Conservation (phyloP, 148 eudicot species). For the Beta vulgaris region DNA sequence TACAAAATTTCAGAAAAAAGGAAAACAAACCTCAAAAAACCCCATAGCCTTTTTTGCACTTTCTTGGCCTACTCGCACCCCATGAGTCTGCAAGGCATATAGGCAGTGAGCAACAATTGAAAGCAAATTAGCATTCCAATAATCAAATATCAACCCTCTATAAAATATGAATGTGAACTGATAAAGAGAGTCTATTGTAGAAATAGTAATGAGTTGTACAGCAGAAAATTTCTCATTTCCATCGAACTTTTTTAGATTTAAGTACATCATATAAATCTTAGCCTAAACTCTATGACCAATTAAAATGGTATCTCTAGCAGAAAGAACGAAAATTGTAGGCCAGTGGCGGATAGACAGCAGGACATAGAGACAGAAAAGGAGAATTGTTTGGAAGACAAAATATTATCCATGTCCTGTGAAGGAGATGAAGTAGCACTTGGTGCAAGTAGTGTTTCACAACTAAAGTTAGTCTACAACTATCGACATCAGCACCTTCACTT, state of each 20-base stretch:
- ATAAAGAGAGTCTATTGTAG: not conserved
- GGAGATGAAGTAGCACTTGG: not conserved
- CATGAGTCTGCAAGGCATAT: slow-evolving; percentile 71
- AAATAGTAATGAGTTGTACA: not conserved
- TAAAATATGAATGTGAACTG: not conserved
- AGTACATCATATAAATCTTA: not conserved
- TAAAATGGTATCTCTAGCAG: not conserved
- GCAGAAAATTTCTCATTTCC: not conserved
- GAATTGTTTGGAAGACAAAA: not conserved
- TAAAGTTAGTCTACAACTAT: too few species aligned
- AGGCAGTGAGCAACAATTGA: not conserved
- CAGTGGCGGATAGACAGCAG: not conserved
- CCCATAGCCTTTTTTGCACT: slow-evolving; percentile 81
- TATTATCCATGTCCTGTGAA: not conserved
- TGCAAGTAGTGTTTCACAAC: not conserved
- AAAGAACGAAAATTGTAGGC: not conserved
- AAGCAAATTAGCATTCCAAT: not conserved
- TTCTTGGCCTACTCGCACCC: slow-evolving; percentile 79
- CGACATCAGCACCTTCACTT: not conserved
- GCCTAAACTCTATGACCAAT: not conserved
- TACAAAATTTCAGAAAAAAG: not conserved
- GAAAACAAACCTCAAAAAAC: slow-evolving; percentile 65
- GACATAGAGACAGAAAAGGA: not conserved
- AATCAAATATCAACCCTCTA: not conserved
- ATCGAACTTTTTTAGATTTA: not conserved